These are phyloP conservation scores for Avena insularis DNA, from an alignment of 176 grass and related monocot genomes.

Conservation along the genomic window DNA sequence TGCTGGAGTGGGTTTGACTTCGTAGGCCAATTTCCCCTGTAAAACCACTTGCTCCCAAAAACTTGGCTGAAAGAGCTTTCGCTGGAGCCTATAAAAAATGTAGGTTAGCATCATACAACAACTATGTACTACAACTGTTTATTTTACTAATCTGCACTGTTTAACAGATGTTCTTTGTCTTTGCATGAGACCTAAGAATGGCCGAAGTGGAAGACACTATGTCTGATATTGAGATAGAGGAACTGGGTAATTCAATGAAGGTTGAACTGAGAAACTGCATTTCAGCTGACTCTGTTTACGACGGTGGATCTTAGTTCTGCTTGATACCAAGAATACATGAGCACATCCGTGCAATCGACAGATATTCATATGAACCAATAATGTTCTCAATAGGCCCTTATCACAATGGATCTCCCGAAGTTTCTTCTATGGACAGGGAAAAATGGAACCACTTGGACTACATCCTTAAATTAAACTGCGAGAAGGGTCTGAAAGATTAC, in stretches of 20 bases:
- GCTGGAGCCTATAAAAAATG: too few species aligned
- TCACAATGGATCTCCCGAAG: background rate
- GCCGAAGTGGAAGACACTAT: background rate
- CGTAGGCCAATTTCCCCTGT: too few species aligned
- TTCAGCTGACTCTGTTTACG: rapidly evolving
- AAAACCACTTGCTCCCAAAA: too few species aligned
- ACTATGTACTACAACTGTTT: too few species aligned
- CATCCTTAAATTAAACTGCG: background rate
- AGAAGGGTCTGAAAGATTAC: slow-evolving; percentile 28
- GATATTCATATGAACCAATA: slow-evolving; percentile 22
- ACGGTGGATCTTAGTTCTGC: background rate
- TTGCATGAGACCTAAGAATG: background rate
- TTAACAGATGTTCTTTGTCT: too few species aligned
- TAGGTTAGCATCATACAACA: too few species aligned
- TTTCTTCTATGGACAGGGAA: background rate
- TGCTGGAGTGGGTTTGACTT: too few species aligned
- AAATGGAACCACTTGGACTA: slow-evolving; percentile 30
- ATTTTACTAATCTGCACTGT: too few species aligned
- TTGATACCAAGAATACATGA: slow-evolving; percentile 6
- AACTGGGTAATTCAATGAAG: background rate
- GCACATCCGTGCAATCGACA: background rate
- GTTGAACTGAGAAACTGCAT: rapidly evolving
- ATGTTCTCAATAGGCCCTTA: slow-evolving; percentile 14
- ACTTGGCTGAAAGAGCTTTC: too few species aligned
- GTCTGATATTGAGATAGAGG: background rate